A percentile compares a stretch with the other conserved stretches of the same genome.
phyloP scores from a whole-genome alignment of 2,329 filamentous ascomycete species.

The Fusarium sublunatum region DNA sequence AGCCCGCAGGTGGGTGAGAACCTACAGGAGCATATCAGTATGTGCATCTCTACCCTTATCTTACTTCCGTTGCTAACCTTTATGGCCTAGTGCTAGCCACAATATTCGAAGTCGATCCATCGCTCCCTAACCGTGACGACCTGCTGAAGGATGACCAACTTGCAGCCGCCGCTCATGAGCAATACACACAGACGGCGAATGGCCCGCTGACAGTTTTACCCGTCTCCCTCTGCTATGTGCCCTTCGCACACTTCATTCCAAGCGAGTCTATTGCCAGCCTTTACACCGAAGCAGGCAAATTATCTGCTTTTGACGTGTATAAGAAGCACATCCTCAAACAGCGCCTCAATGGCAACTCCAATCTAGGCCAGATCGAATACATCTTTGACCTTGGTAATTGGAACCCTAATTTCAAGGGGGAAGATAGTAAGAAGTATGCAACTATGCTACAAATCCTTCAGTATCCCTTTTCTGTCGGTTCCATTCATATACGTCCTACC shows the following conservation, averaged over 20 bases:
- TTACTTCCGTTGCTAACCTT: conserved; percentile 11
- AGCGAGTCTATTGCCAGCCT: conserved; percentile 39
- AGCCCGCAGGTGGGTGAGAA: conserved; percentile 61
- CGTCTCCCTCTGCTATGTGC: conserved; percentile 57
- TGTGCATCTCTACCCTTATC: neutral
- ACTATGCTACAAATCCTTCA: conserved; percentile 63
- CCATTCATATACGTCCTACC: conserved; percentile 56
- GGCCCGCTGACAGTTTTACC: conserved; percentile 56
- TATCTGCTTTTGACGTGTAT: conserved; percentile 37
- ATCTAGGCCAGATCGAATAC: conserved; percentile 60
- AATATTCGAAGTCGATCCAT: conserved; percentile 59
- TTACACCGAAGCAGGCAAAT: conserved; percentile 29
- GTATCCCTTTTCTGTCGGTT: conserved; percentile 62
- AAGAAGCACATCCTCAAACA: conserved; percentile 47
- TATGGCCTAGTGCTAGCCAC: conserved; percentile 53
- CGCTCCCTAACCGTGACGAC: conserved; percentile 55
- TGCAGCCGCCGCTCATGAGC: conserved; percentile 49
- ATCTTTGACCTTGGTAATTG: conserved; percentile 62
- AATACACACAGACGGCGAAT: conserved; percentile 45
- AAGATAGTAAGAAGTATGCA: conserved; percentile 57
- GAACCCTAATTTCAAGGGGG: conserved; percentile 52
- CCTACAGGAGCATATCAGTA: conserved; percentile 59
- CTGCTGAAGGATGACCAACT: conserved; percentile 47
- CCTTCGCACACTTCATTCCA: conserved; percentile 51
- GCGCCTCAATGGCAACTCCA: conserved; percentile 49